Evolutionary conservation across 176 grass and related monocot species (phyloP).

Genomic region (Olyra latifolia): DNA sequence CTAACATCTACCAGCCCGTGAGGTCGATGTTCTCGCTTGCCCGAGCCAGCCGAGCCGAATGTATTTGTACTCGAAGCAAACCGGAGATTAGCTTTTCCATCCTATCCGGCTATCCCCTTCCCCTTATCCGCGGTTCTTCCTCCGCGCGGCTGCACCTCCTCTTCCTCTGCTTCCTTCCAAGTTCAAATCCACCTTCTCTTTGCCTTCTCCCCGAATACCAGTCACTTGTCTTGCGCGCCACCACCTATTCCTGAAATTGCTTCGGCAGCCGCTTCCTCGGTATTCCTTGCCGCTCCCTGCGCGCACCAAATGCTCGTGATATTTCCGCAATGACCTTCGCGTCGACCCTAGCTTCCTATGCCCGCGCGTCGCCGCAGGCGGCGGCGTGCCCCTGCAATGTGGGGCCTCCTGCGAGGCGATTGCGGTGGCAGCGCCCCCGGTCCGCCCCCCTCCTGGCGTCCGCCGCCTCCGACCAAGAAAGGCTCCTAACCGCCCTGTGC

Average conservation of each 20-base stretch:
- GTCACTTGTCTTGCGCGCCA: background rate
- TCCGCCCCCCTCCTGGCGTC: background rate
- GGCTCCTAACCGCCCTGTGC: conserved; percentile 48
- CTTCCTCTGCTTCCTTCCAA: background rate
- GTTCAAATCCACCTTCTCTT: no score
- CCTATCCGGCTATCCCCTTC: no score
- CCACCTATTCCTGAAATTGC: background rate
- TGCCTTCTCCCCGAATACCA: background rate
- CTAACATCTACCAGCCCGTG: no score
- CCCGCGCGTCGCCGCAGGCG: conserved; percentile 33
- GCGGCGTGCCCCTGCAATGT: background rate
- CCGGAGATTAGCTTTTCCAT: no score
- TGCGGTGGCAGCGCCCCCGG: background rate
- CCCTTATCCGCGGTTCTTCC: no score
- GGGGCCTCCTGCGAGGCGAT: background rate
- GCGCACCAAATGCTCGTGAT: conserved; percentile 44
- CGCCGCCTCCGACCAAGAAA: conserved; percentile 40
- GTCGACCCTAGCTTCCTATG: conserved; percentile 33
- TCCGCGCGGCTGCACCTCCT: no score
- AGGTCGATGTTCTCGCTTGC: no score
- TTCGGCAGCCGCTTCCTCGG: background rate
- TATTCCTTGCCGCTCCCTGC: background rate
- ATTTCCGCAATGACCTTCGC: conserved; percentile 70
- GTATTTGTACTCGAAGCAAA: no score
- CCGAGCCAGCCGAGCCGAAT: no score